Percentiles rank a stretch among this genome's conserved stretches.
Conservation (phyloP, 1,139 yeast species). For the Nematodospora anomalae region DNA sequence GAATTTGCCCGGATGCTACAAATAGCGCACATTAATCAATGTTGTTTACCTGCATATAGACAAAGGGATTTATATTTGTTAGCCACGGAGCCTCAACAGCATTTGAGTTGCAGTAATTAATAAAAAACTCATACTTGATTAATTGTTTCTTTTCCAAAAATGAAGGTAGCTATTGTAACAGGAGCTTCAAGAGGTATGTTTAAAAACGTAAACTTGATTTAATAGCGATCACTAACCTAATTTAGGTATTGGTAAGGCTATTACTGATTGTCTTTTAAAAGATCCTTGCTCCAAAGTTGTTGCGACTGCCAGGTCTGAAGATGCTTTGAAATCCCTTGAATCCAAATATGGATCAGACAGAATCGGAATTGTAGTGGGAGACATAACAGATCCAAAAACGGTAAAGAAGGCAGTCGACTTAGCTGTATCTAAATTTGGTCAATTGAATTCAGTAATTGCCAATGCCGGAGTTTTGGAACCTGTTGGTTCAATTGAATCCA, state of each 20-base stretch:
- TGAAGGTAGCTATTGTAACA: slow-evolving; percentile 6
- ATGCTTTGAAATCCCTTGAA: slow-evolving; percentile 44
- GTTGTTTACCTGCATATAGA: no score
- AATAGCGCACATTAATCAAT: no score
- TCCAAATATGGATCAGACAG: slow-evolving; percentile 46
- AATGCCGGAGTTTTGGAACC: slow-evolving; percentile 92
- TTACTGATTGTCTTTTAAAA: slow-evolving; percentile 54
- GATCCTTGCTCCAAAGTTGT: slow-evolving; percentile 49
- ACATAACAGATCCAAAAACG: slow-evolving; percentile 49
- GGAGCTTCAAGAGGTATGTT: slow-evolving; percentile 14
- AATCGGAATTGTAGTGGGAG: slow-evolving; percentile 65
- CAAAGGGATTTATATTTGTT: no score
- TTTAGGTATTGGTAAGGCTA: slow-evolving; percentile 74
- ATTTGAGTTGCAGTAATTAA: no score
- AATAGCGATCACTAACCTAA: slow-evolving; percentile 8
- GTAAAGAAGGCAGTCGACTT: slow-evolving; percentile 41
- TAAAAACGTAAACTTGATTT: not conserved
- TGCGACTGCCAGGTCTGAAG: slow-evolving; percentile 70
- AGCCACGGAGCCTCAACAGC: no score
- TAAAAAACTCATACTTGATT: no score
- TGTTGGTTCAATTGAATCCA: slow-evolving; percentile 55
- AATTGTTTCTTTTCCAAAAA: not conserved
- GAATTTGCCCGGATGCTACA: no score
- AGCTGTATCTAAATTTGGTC: slow-evolving; percentile 56
- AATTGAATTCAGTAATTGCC: slow-evolving; percentile 68